phyloP scores from a whole-genome alignment of 495 filamentous ascomycete species.

The Penicillium cinerascens region DNA sequence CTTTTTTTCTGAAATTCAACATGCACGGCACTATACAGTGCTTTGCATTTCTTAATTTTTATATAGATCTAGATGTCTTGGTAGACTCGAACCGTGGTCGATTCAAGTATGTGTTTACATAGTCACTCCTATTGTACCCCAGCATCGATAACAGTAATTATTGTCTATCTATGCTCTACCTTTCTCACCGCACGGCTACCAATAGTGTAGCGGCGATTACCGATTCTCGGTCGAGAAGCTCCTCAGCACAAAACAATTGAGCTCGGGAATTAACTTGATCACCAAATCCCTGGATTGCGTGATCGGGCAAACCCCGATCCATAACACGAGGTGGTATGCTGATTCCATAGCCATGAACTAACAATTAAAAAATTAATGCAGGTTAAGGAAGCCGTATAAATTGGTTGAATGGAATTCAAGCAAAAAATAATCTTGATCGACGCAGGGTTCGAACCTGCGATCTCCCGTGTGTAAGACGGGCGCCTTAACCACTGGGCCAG shows the following conservation, averaged over 20 bases:
- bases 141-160: neutral
- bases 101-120: too few relatives aligned
- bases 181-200: constrained; percentile 6
- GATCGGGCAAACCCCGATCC: neutral
- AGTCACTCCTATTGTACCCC: too few relatives aligned
- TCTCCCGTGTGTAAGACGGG: constrained; percentile 30
- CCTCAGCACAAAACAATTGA: neutral
- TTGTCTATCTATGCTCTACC: neutral
- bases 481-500: constrained; percentile 30
- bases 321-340: too few relatives aligned
- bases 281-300: constrained; percentile 1
- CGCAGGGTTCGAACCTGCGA: constrained; percentile 31
- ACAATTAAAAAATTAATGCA: too few relatives aligned
- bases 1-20: constrained; percentile 1
- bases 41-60: neutral
- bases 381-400: too few relatives aligned
- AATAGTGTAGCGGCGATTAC: constrained; percentile 23
- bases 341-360: too few relatives aligned
- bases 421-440: constrained; percentile 14
- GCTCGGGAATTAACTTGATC: neutral
- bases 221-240: constrained; percentile 18
- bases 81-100: neutral
- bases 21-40: neutral
- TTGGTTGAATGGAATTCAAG: neutral
- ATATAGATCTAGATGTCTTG: neutral